A percentile compares a stretch with the other conserved stretches of the same genome.
Evolutionary conservation across 352 stramenopile genomes (phyloP).

Genomic region (Pythium sp.): DNA sequence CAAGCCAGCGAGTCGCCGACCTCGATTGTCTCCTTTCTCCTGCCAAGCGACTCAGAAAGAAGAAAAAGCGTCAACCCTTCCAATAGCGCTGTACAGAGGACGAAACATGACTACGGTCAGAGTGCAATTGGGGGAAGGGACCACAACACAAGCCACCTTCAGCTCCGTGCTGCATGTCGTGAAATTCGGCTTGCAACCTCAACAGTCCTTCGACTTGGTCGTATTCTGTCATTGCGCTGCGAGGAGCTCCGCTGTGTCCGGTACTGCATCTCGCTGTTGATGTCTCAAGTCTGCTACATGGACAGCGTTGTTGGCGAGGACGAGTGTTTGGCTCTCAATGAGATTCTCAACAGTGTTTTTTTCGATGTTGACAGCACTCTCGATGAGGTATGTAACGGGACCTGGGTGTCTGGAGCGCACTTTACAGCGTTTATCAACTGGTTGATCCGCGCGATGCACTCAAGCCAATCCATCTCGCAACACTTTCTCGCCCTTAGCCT

Average conservation of each 20-base stretch:
- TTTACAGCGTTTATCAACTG: slow-evolving; percentile 2
- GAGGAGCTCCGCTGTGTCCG: slow-evolving; percentile 3
- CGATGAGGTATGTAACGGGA: no score
- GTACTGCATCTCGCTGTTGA: slow-evolving; percentile 12
- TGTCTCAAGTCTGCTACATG: slow-evolving; percentile 13
- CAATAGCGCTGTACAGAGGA: neutral
- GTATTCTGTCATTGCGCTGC: neutral
- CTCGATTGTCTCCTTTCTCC: slow-evolving; percentile 5
- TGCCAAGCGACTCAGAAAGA: neutral
- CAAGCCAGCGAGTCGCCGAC: neutral
- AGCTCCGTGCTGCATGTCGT: neutral
- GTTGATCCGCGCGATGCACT: neutral
- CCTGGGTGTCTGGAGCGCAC: neutral
- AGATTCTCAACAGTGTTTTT: neutral
- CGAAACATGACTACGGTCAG: neutral
- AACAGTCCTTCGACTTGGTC: slow-evolving; percentile 12
- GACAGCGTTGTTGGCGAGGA: neutral
- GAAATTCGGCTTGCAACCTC: slow-evolving; percentile 4
- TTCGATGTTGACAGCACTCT: neutral
- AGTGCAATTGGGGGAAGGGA: neutral
- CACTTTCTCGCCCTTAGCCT: neutral
- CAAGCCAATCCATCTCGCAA: neutral
- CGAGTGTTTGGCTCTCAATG: neutral
- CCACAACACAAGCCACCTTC: neutral
- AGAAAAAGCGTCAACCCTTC: neutral